Base-by-base conservation (phyloP, 306 rosid genomes). In the Pterocarpus macrocarpus region DNA sequence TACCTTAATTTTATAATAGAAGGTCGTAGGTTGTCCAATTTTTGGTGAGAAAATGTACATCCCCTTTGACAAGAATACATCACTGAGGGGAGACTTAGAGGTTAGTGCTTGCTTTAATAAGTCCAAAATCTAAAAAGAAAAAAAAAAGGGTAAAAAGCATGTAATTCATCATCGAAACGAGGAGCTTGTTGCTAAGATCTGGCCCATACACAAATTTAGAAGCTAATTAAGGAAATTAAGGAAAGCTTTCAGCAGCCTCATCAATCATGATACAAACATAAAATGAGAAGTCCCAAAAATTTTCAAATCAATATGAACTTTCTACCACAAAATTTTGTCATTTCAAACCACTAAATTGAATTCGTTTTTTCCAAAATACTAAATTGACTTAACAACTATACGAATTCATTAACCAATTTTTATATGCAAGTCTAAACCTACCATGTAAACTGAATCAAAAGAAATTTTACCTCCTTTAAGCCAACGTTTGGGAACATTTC, bases 61-160 rank as follows among this genome's bases (percentile, higher is more conserved):
- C 8, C 0, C 17, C 49, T 43, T 82, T 50, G 13, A 61, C 72
- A 82, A 22, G 39, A 81, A 81, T 67, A 74, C 68, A 3, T 81
- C 76, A 11, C 56, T 81, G 13, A 81, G 85, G 15, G 85, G 71
- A 75, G 85, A 66, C 5, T 56, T 66, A 22, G 85, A 81, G 57
- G 69, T 75, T 49, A 57, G 57, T 75, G 77, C 58, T 28, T 66
- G 76, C 71, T 67, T 77, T 43, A 69, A 17, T 14, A 69, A 11
- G 14, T 33, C 53, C 47, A 77, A 70, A 62, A 82, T 82, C 85
- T 82, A n/a, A 2, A 45, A 38, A 32, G 15, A 13, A 66, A 32
- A 30, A 28, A 16, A 7, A 4, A 5, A 30, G 13, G 50, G 72
- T 1, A 38, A 28, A 28, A 62, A 35, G 22, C 44, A 71, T 22